phyloP scores from a whole-genome alignment of 257 asterid species.

The Ilex aquifolium region DNA sequence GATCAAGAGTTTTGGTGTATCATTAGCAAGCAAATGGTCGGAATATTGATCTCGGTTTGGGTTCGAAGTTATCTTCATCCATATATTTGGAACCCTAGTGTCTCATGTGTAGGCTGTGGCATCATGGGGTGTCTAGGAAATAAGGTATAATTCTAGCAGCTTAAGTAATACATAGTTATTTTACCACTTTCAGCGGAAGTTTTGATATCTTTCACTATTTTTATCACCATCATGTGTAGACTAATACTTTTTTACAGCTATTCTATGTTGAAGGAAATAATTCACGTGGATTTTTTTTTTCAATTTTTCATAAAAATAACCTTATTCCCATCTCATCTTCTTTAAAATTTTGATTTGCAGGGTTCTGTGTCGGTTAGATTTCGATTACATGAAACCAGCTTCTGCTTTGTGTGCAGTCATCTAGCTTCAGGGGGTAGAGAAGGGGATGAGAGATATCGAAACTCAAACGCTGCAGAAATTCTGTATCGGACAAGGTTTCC shows the following conservation, averaged over 20 bases:
- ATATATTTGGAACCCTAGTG: constrained; percentile 39
- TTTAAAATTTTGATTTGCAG: constrained; percentile 13
- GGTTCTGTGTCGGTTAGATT: constrained; percentile 39
- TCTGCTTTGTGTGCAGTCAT: constrained; percentile 36
- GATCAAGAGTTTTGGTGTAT: constrained; percentile 34
- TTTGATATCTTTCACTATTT: too few species aligned
- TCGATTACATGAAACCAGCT: constrained; percentile 35
- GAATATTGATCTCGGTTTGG: constrained; percentile 59
- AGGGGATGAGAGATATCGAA: constrained; percentile 42
- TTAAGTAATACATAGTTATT: too few species aligned
- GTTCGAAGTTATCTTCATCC: constrained; percentile 41
- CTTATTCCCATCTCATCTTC: not conserved
- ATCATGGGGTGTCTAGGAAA: constrained; percentile 63
- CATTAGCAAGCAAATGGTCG: constrained; percentile 66
- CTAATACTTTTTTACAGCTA: not conserved
- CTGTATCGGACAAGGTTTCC: constrained; percentile 47
- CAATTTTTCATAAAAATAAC: not conserved
- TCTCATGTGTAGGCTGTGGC: constrained; percentile 67
- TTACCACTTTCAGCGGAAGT: too few species aligned
- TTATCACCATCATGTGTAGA: too few species aligned
- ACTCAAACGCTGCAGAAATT: constrained; percentile 43
- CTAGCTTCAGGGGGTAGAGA: constrained; percentile 30
- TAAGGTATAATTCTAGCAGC: constrained; percentile 28
- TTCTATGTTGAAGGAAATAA: not conserved
- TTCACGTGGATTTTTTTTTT: not conserved